A percentile compares a stretch with the other conserved stretches of the same genome.
Evolutionary conservation across 208 protist species (phyloP).

Genomic region (Crithidia bombi): DNA sequence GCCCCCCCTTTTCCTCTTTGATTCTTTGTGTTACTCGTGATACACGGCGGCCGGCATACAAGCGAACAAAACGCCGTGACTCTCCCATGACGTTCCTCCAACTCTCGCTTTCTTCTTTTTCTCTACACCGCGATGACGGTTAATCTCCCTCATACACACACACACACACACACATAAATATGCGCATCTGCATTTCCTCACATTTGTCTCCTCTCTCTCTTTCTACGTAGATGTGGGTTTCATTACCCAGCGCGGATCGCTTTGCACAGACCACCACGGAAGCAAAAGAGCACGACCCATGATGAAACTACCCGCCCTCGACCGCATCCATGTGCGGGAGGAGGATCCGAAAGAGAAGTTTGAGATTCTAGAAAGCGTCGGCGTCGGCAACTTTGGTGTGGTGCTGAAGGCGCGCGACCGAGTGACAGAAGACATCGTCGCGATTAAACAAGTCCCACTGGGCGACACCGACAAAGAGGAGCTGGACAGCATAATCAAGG

Average conservation of each 20-base stretch:
- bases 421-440: conserved; percentile 77
- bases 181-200: too few species aligned
- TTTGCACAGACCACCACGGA: too few species aligned
- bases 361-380: conserved; percentile 79
- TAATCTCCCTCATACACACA: too few species aligned
- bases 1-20: background rate
- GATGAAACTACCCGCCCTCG: conserved; percentile 44
- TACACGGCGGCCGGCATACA: background rate
- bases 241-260: too few species aligned
- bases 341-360: conserved; percentile 85
- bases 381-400: conserved; percentile 96
- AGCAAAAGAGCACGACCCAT: conserved; percentile 2
- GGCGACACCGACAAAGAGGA: conserved; percentile 72
- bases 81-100: too few species aligned
- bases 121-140: too few species aligned
- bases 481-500: conserved; percentile 75
- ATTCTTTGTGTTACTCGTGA: background rate
- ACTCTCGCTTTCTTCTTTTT: too few species aligned
- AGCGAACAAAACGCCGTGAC: background rate
- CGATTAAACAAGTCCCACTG: conserved; percentile 91
- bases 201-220: too few species aligned
- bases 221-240: too few species aligned
- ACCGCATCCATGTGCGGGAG: conserved; percentile 63
- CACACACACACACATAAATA: too few species aligned
- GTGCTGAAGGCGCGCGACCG: conserved; percentile 96